Conservation (phyloP, 2,329 filamentous ascomycete genomes). For the Colletotrichum spaethianum region DNA sequence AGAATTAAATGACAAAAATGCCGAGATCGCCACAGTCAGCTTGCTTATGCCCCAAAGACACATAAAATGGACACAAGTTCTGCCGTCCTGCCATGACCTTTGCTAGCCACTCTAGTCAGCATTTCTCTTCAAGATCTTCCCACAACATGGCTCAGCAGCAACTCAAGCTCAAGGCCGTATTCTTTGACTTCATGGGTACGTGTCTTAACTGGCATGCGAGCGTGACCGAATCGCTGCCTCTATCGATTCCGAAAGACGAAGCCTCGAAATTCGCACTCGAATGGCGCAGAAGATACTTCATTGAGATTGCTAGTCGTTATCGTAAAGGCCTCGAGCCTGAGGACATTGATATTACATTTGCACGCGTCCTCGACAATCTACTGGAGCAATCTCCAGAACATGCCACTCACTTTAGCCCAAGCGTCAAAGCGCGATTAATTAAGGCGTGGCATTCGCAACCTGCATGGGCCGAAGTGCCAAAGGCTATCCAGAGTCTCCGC, state of each 20-base stretch:
- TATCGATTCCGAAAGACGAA: conserved; percentile 47
- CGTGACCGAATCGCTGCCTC: conserved; percentile 53
- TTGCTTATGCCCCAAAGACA: neutral
- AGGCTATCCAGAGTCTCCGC: conserved; percentile 56
- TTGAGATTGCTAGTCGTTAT: conserved; percentile 57
- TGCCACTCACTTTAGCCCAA: neutral
- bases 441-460: conserved; percentile 63
- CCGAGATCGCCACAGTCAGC: neutral
- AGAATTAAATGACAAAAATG: neutral
- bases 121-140: neutral
- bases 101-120: no score
- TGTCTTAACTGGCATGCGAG: conserved; percentile 68
- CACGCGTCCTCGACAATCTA: conserved; percentile 55
- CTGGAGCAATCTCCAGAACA: conserved; percentile 47
- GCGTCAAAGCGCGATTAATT: conserved; percentile 47
- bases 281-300: conserved; percentile 67
- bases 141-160: neutral
- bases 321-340: conserved; percentile 54
- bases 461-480: conserved; percentile 65
- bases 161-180: conserved; percentile 58
- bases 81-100: no score
- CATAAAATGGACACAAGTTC: neutral
- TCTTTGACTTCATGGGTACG: conserved; percentile 73
- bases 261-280: conserved; percentile 61
- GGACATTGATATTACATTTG: conserved; percentile 67